Evolutionary conservation across 805 yeast genomes (phyloP).

Genomic region (Teunomyces atbi): DNA sequence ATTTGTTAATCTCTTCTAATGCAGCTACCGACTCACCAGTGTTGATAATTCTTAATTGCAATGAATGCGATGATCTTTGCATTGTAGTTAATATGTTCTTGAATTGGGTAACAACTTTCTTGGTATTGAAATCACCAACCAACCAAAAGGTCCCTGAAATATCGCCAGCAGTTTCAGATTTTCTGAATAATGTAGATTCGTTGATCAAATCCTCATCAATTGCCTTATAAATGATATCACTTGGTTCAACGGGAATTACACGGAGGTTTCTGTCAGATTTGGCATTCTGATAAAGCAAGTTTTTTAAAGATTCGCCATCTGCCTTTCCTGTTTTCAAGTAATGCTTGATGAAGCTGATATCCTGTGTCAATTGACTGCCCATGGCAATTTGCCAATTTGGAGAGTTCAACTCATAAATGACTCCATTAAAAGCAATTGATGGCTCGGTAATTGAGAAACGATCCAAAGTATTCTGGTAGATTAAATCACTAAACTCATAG

Average conservation of each 20-base stretch:
- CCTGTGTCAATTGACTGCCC: conserved; percentile 54
- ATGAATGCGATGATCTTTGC: conserved; percentile 21
- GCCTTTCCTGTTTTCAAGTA: conserved; percentile 24
- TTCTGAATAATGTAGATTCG: conserved; percentile 20
- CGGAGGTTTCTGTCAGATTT: conserved; percentile 43
- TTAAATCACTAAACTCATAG: conserved; percentile 14
- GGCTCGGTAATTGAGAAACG: conserved; percentile 45
- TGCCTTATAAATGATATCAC: conserved; percentile 30
- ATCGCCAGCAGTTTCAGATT: conserved; percentile 11
- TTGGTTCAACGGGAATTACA: conserved; percentile 34
- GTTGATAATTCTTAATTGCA: conserved; percentile 39
- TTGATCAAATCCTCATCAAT: conserved; percentile 25
- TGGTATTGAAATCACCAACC: conserved; percentile 53
- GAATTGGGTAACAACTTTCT: conserved; percentile 44
- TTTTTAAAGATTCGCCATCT: conserved; percentile 30
- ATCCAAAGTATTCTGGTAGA: conserved; percentile 21
- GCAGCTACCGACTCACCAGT: conserved; percentile 12
- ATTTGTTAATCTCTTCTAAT: conserved; percentile 5
- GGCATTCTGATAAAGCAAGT: conserved; percentile 44
- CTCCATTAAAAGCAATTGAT: conserved; percentile 70
- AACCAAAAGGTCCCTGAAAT: conserved; percentile 55
- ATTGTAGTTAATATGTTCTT: conserved; percentile 23
- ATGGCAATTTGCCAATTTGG: conserved; percentile 55
- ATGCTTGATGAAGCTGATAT: conserved; percentile 38
- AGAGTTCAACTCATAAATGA: conserved; percentile 49